Evolutionary conservation across 2,329 filamentous ascomycete genomes (phyloP).

Genomic region (Neofusicoccum kwambonambiense): DNA sequence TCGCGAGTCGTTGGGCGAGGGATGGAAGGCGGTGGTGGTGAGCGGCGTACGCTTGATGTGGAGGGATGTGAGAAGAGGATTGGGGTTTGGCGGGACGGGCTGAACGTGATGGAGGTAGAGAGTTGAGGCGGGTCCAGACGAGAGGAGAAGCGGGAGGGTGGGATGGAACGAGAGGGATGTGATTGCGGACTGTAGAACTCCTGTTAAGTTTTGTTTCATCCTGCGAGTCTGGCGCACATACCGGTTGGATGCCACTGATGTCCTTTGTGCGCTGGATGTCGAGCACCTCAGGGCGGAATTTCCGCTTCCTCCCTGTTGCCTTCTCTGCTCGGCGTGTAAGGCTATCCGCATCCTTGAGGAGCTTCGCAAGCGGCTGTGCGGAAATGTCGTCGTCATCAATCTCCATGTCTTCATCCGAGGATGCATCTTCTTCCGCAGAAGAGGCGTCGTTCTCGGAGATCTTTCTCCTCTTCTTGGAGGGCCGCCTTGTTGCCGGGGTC

Average conservation of each 20-base stretch:
- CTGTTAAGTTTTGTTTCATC: conserved; percentile 22
- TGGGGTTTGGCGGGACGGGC: conserved; percentile 71
- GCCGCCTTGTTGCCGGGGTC: conserved; percentile 37
- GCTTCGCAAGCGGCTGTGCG: conserved; percentile 72
- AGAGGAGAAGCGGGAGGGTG: conserved; percentile 80
- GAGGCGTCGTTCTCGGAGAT: conserved; percentile 41
- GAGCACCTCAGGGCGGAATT: conserved; percentile 80
- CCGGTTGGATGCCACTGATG: conserved; percentile 72
- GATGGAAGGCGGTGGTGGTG: conserved; percentile 76
- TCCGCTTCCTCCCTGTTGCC: conserved; percentile 59
- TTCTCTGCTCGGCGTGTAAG: conserved; percentile 56
- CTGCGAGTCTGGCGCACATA: conserved; percentile 34
- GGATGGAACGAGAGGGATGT: conserved; percentile 88
- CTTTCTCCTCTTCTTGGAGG: conserved; percentile 49
- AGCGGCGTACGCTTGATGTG: conserved; percentile 84
- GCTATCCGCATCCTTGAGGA: conserved; percentile 72
- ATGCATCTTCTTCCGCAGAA: conserved; percentile 50
- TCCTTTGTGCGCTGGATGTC: conserved; percentile 89
- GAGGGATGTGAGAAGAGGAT: conserved; percentile 86
- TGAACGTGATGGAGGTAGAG: conserved; percentile 88
- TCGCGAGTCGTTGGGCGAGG: conserved; percentile 64
- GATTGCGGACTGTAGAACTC: conserved; percentile 60
- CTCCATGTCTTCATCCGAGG: conserved; percentile 58
- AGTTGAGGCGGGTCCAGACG: conserved; percentile 80
- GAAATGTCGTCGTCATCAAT: conserved; percentile 52